Evolutionary conservation across 192 early-diverging fungal genomes (phyloP).

Genomic region (Coemansia sp.): DNA sequence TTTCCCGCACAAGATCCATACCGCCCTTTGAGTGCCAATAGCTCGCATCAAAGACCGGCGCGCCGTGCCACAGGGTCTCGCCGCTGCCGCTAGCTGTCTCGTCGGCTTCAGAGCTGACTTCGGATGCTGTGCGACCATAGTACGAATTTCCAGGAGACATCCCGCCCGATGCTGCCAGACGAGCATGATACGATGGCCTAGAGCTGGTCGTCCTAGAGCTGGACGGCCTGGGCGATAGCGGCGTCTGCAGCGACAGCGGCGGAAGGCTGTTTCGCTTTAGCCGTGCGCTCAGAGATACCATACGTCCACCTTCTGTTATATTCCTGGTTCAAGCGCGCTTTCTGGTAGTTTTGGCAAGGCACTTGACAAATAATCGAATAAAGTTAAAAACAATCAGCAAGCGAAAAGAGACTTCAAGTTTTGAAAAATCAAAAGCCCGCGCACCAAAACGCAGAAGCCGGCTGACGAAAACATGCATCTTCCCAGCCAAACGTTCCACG

Average conservation of each 20-base stretch:
- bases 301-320: neutral
- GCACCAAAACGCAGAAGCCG: too few species aligned
- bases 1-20: constrained; percentile 38
- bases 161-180: constrained; percentile 3
- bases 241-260: constrained; percentile 11
- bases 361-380: neutral
- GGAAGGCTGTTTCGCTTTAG: constrained; percentile 28
- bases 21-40: constrained; percentile 43
- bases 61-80: constrained; percentile 31
- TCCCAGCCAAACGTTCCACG: too few species aligned
- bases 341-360: neutral
- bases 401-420: neutral
- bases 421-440: neutral
- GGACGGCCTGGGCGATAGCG: neutral
- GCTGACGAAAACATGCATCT: too few species aligned
- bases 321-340: neutral
- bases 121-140: neutral
- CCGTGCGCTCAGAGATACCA: constrained; percentile 29
- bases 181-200: constrained; percentile 5
- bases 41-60: constrained; percentile 44
- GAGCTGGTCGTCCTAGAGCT: neutral
- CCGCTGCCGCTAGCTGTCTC: constrained; percentile 6
- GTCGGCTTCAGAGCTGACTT: neutral
- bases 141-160: neutral
- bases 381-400: neutral